Conservation (phyloP, 2,329 filamentous ascomycete genomes). For the Alternaria arbusti region DNA sequence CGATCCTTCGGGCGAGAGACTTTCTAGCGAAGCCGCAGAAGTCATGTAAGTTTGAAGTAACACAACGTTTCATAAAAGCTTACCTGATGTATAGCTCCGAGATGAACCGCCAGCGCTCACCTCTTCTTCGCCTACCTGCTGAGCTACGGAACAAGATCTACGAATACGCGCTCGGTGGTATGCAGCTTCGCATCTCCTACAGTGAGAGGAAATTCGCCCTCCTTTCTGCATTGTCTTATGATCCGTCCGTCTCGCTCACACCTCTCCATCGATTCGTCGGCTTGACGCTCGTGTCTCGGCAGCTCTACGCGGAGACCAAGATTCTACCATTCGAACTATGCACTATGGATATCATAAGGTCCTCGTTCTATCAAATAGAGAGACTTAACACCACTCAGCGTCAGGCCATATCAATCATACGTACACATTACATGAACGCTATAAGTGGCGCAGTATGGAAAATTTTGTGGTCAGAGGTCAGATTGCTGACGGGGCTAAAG, state of each 20-base stretch:
- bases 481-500: not conserved
- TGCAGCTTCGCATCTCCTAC: not conserved
- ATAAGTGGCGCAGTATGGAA: not conserved
- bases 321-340: not conserved
- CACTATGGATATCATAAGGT: not conserved
- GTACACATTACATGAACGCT: not conserved
- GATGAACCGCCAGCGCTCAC: not conserved
- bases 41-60: not conserved
- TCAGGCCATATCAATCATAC: not conserved
- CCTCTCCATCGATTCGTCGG: not conserved
- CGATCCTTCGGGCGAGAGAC: not conserved
- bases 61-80: fast-evolving
- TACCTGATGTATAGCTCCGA: not conserved
- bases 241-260: not conserved
- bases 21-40: not conserved
- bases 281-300: not conserved
- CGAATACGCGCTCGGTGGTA: not conserved
- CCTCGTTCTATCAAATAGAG: not conserved
- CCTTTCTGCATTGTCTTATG: not conserved
- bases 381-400: not conserved
- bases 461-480: not conserved
- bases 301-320: not conserved
- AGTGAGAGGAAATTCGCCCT: fast-evolving
- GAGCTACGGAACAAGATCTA: not conserved
- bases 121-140: not conserved